A percentile compares a stretch with the other conserved stretches of the same genome.
Conservation (phyloP, 768 basidiomycete species). For the Xerocomus potaroensis region DNA sequence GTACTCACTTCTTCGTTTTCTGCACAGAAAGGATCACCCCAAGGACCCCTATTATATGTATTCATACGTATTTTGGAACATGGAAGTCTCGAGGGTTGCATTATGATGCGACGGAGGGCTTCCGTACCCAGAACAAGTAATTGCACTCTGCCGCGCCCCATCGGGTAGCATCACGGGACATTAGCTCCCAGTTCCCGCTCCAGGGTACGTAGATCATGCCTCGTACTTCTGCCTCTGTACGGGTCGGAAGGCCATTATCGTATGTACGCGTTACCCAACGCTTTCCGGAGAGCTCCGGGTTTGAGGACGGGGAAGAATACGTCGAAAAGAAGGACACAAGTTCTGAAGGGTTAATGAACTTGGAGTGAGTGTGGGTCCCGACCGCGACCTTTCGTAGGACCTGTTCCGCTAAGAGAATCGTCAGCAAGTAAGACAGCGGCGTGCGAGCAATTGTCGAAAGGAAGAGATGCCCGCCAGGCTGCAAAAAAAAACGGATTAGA, state of each 20-base stretch:
- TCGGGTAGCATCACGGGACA: conserved; percentile 47
- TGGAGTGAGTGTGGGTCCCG: conserved; percentile 90
- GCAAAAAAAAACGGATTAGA: conserved; percentile 9
- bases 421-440: conserved; percentile 64
- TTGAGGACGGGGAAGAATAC: conserved; percentile 35
- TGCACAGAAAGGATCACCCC: background rate
- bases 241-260: conserved; percentile 45
- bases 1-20: background rate
- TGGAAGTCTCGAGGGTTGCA: background rate
- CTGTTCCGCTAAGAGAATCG: conserved; percentile 78
- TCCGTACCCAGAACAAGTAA: conserved; percentile 87
- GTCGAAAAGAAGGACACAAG: conserved; percentile 76
- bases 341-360: conserved; percentile 86
- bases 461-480: conserved; percentile 97
- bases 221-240: conserved; percentile 72
- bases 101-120: conserved; percentile 40
- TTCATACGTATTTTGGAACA: background rate
- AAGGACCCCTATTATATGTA: background rate
- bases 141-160: conserved; percentile 58
- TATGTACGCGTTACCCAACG: conserved; percentile 61
- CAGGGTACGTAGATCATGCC: conserved; percentile 77
- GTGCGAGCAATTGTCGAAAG: conserved; percentile 93
- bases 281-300: conserved; percentile 12
- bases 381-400: conserved; percentile 72
- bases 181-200: conserved; percentile 63